A percentile compares a stretch with the other conserved stretches of the same genome.
Conservation (phyloP, 2,329 filamentous ascomycete genomes). For the Aureobasidium sp. region DNA sequence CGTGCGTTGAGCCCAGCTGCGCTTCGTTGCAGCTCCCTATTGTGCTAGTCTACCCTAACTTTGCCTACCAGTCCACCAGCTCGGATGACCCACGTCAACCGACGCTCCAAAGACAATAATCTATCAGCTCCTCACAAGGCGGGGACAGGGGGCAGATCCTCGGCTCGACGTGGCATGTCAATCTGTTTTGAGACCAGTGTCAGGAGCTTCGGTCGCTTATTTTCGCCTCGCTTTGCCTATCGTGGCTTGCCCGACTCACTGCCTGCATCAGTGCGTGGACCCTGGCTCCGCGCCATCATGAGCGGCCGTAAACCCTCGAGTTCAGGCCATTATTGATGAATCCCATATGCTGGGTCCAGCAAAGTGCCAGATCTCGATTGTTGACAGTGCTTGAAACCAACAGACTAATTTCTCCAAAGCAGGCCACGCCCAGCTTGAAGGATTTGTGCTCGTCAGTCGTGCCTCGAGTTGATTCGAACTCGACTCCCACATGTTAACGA, state of each 20-base stretch:
- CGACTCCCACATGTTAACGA: not conserved
- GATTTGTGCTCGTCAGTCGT: not conserved
- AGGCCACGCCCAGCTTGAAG: not conserved
- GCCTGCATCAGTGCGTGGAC: constrained; percentile 10
- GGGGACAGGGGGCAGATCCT: constrained; percentile 2
- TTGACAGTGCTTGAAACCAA: not conserved
- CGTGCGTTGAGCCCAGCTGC: constrained; percentile 3
- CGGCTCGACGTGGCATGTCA: constrained; percentile 1
- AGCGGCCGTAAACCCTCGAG: constrained; percentile 2
- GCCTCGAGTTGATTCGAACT: not conserved
- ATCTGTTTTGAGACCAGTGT: constrained; percentile 12
- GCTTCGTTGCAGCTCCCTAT: constrained; percentile 7
- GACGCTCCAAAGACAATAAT: constrained; percentile 11
- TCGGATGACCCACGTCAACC: not conserved
- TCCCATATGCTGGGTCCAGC: not conserved
- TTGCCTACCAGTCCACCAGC: constrained; percentile 4
- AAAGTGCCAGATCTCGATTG: not conserved
- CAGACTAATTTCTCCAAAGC: not conserved
- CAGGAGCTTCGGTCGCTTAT: not conserved
- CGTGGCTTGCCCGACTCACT: constrained; percentile 5
- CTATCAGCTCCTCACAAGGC: constrained; percentile 1
- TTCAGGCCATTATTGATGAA: constrained; percentile 6
- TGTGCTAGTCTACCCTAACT: not conserved
- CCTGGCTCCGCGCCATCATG: constrained; percentile 9
- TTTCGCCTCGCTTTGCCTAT: constrained; percentile 10